Evolutionary conservation across 768 basidiomycete species (phyloP).

Genomic region (Clitopilus passeckerianus): DNA sequence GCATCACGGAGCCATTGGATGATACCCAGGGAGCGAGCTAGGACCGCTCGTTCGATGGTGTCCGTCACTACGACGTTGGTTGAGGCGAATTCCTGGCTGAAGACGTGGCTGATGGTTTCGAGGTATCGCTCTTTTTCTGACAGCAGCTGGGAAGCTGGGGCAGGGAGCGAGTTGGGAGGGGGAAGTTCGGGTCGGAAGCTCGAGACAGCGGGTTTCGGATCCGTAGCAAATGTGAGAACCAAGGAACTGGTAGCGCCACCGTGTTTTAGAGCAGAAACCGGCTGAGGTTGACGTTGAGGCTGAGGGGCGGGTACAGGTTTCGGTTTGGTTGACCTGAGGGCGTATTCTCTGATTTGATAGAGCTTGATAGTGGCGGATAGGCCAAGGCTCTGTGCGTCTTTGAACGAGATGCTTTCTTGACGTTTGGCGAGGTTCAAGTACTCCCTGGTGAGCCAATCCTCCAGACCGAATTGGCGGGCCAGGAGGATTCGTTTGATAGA

Average conservation of each 20-base stretch:
- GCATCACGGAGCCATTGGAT: slow-evolving; percentile 3
- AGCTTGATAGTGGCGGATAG: background rate
- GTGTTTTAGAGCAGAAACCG: too few species aligned
- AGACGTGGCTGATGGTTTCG: background rate
- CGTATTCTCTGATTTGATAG: background rate
- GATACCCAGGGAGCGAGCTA: background rate
- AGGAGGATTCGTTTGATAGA: background rate
- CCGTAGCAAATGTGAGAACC: too few species aligned
- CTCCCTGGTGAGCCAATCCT: background rate
- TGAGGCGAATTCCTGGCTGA: background rate
- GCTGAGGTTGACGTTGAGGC: background rate
- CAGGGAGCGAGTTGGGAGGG: background rate
- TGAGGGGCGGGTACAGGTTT: background rate
- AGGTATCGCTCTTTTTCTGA: background rate
- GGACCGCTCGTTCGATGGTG: background rate
- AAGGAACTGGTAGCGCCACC: too few species aligned
- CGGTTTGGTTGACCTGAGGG: background rate
- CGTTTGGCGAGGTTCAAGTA: background rate
- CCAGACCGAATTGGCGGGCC: background rate
- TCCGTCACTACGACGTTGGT: background rate
- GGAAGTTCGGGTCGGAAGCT: too few species aligned
- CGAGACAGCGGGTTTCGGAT: too few species aligned
- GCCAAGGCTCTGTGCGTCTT: background rate
- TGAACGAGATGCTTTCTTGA: background rate
- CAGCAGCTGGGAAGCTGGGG: background rate